These are phyloP conservation scores for Neoboletus brunneissimus DNA, from an alignment of 768 basidiomycete species.

Conservation along the genomic window DNA sequence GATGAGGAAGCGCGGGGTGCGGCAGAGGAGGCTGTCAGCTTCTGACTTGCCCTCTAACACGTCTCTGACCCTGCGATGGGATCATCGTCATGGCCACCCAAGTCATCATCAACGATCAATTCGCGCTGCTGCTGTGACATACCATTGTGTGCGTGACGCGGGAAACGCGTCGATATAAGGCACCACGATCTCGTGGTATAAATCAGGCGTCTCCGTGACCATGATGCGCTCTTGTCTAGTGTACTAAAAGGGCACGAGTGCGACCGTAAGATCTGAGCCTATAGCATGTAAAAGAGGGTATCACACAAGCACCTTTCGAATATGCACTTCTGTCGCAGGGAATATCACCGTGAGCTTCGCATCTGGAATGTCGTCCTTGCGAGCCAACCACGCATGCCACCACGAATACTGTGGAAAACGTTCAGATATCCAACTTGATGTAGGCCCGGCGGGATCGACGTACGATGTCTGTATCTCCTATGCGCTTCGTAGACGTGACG, in stretches of 20 bases:
- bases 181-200: conserved; percentile 66
- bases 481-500: conserved; percentile 43
- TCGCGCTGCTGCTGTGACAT: not conserved
- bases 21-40: conserved; percentile 65
- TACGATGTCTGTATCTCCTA: conserved; percentile 70
- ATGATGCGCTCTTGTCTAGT: conserved; percentile 67
- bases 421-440: not conserved
- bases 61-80: conserved; percentile 68
- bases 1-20: conserved; percentile 66
- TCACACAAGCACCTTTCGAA: conserved; percentile 51
- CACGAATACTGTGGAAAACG: conserved; percentile 67
- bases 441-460: conserved; percentile 18
- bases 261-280: not conserved
- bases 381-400: conserved; percentile 68
- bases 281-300: not conserved
- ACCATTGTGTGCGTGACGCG: conserved; percentile 80
- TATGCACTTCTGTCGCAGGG: conserved; percentile 88
- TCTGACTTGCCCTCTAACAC: conserved; percentile 79
- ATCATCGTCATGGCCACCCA: no score
- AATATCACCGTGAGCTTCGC: conserved; percentile 81
- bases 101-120: not conserved
- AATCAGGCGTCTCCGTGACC: conserved; percentile 77
- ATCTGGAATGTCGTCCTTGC: conserved; percentile 47
- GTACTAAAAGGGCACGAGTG: conserved; percentile 49
- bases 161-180: conserved; percentile 82